A percentile compares a stretch with the other conserved stretches of the same genome.
Evolutionary conservation across 2,329 filamentous ascomycete genomes (phyloP).

Genomic region (Xylaria sp.): DNA sequence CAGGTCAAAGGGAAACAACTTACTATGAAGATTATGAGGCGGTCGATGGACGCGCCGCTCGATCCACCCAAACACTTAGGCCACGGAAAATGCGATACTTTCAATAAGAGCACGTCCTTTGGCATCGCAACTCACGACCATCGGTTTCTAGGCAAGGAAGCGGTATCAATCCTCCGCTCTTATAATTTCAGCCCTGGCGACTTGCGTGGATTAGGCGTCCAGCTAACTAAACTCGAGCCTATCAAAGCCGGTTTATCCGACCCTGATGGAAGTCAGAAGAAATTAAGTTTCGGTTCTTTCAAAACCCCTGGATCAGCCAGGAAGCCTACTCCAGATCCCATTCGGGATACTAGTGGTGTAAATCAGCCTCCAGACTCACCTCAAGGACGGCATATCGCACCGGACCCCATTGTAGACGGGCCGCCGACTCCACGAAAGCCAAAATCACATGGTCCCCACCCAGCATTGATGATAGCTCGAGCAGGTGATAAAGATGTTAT

Average conservation of each 20-base stretch:
- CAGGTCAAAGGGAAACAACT: slow-evolving; percentile 85
- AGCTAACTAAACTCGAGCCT: slow-evolving; percentile 90
- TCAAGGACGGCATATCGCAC: slow-evolving; percentile 40
- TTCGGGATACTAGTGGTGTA: slow-evolving; percentile 55
- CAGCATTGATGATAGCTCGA: slow-evolving; percentile 57
- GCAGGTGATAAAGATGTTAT: slow-evolving; percentile 57
- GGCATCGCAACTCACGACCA: slow-evolving; percentile 82
- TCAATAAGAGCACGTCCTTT: slow-evolving; percentile 84
- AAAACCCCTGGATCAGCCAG: slow-evolving; percentile 47
- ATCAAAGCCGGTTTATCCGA: slow-evolving; percentile 65
- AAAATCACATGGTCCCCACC: slow-evolving; percentile 52
- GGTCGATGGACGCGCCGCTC: slow-evolving; percentile 82
- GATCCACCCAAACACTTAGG: slow-evolving; percentile 93
- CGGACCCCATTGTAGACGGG: slow-evolving; percentile 62
- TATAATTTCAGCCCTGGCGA: slow-evolving; percentile 89
- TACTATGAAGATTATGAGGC: slow-evolving; percentile 93
- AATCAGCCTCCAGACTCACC: slow-evolving; percentile 42
- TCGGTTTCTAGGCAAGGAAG: slow-evolving; percentile 77
- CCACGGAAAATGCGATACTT: slow-evolving; percentile 92
- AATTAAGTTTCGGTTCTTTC: slow-evolving; percentile 72
- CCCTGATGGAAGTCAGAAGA: slow-evolving; percentile 77
- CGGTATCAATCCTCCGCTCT: slow-evolving; percentile 79
- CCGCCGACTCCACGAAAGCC: slow-evolving; percentile 59
- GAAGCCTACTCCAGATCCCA: slow-evolving; percentile 46
- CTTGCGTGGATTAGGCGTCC: slow-evolving; percentile 87